These are phyloP conservation scores for Daldinia sp. DNA, from an alignment of 2,329 filamentous ascomycete genomes.

Conservation along the genomic window DNA sequence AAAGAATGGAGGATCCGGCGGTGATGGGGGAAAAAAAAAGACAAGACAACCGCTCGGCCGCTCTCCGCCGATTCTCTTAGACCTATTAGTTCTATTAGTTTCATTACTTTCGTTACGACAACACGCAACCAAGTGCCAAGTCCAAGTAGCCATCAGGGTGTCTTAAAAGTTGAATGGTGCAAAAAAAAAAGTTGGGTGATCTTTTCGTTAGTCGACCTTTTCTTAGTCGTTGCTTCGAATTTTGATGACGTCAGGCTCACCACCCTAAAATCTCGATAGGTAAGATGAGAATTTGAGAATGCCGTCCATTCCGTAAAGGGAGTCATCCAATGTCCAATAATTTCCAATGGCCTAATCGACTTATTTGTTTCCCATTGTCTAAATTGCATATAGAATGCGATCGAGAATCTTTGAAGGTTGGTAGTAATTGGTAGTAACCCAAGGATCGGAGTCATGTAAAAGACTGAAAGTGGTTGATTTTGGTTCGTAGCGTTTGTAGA, in stretches of 20 bases:
- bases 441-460: neutral
- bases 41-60: neutral
- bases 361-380: neutral
- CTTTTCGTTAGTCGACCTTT: neutral
- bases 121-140: constrained; percentile 10
- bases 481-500: too few relatives aligned
- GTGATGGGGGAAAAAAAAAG: constrained; percentile 8
- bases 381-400: neutral
- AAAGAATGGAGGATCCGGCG: neutral
- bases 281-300: neutral
- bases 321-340: neutral
- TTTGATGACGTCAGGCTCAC: constrained; percentile 29
- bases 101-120: constrained; percentile 5
- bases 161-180: constrained; percentile 3
- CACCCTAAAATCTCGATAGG: constrained; percentile 1
- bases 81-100: too few relatives aligned
- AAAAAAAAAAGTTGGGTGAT: neutral
- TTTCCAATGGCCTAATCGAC: too few relatives aligned
- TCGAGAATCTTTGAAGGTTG: neutral
- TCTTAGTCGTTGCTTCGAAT: constrained; percentile 3
- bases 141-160: constrained; percentile 26
- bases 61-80: constrained; percentile 12
- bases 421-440: neutral
- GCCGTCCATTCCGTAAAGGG: constrained; percentile 11
- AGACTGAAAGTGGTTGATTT: neutral